Conservation (phyloP, 2,329 filamentous ascomycete species). For the Drechslerella coelobrocha region DNA sequence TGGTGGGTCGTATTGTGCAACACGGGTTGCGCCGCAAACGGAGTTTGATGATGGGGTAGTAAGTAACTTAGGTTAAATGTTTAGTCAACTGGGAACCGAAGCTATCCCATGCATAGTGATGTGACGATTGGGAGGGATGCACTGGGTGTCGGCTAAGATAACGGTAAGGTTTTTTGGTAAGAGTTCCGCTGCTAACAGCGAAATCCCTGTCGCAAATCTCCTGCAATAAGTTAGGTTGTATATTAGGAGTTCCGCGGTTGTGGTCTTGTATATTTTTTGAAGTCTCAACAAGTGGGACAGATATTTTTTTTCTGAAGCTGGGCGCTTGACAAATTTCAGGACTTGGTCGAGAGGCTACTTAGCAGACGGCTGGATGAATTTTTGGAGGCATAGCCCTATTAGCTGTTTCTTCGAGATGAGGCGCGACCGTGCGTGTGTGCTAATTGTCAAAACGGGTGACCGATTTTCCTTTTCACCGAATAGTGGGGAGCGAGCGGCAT, state of each 20-base stretch:
- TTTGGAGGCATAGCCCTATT: no score
- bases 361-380: constrained; percentile 26
- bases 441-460: constrained; percentile 19
- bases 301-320: constrained; percentile 9
- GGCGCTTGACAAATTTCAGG: constrained; percentile 17
- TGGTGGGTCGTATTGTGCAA: constrained; percentile 51
- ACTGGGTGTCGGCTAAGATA: constrained; percentile 25
- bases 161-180: constrained; percentile 15
- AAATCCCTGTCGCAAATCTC: constrained; percentile 51
- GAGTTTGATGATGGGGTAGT: constrained; percentile 49
- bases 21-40: constrained; percentile 48
- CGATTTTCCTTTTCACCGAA: constrained; percentile 16
- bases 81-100: constrained; percentile 44
- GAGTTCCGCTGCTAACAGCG: constrained; percentile 16
- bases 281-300: not conserved
- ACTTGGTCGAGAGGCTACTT: constrained; percentile 27
- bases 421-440: constrained; percentile 38
- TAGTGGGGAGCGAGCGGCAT: not conserved
- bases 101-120: constrained; percentile 25
- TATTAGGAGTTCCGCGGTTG: constrained; percentile 47
- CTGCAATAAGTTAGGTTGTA: constrained; percentile 50
- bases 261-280: constrained; percentile 20
- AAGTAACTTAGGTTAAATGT: constrained; percentile 47
- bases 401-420: constrained; percentile 3
- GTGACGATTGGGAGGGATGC: constrained; percentile 35